phyloP scores from a whole-genome alignment of 106 monocot genomes.

The Dioscorea dumetorum region DNA sequence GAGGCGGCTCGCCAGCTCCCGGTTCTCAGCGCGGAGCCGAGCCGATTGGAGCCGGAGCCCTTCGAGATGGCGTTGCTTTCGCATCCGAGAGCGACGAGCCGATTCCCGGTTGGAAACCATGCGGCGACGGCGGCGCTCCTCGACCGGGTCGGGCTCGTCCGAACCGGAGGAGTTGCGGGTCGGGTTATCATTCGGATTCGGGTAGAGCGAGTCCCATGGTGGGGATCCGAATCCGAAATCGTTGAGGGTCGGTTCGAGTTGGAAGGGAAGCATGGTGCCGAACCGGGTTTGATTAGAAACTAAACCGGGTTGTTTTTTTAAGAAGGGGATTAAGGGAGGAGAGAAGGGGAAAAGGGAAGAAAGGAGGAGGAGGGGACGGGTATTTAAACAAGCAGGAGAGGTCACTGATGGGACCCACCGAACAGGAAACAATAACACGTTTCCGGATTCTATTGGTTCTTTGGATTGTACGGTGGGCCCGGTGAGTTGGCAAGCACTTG shows the following conservation, averaged over 20 bases:
- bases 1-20: conserved; percentile 14
- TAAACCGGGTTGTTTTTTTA: neutral
- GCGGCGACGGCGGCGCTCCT: conserved; percentile 34
- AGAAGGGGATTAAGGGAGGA: neutral
- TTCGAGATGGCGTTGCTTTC: conserved; percentile 50
- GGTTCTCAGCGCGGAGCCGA: conserved; percentile 18
- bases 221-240: conserved; percentile 9
- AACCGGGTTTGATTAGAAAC: neutral
- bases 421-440: neutral
- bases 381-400: conserved; percentile 31
- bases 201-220: neutral
- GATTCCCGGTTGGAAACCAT: conserved; percentile 71
- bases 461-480: neutral
- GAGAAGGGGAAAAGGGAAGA: conserved; percentile 50
- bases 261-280: neutral
- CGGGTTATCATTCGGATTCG: neutral
- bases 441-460: neutral
- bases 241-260: neutral
- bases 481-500: conserved; percentile 7
- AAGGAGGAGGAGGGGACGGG: conserved; percentile 25
- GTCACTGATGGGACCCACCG: conserved; percentile 8
- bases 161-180: neutral
- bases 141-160: conserved; percentile 4
- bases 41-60: conserved; percentile 8
- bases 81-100: conserved; percentile 51